phyloP scores from a whole-genome alignment of 371 early-diverging fungal genomes.

The Phascolomyces articulosus region DNA sequence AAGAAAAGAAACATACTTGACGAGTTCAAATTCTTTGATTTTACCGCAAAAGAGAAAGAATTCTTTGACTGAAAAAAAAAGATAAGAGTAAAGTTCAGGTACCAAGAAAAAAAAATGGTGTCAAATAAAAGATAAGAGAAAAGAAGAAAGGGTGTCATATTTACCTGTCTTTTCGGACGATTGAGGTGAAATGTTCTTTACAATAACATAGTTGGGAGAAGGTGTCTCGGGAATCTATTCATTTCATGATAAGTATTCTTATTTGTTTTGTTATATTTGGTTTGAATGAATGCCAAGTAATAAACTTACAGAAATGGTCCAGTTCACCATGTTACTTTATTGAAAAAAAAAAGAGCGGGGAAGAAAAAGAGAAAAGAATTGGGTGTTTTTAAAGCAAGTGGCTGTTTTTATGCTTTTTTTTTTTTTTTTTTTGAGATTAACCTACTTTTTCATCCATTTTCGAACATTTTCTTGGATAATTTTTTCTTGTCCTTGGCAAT shows the following conservation, averaged over 20 bases:
- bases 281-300: background rate
- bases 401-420: background rate
- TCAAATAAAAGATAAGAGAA: background rate
- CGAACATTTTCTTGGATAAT: background rate
- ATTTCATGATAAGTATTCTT: background rate
- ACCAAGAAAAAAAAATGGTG: background rate
- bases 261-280: background rate
- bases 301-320: background rate
- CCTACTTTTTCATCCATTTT: background rate
- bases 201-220: slow-evolving; percentile 56
- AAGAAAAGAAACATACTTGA: slow-evolving; percentile 43
- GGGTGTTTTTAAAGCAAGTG: background rate
- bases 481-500: slow-evolving; percentile 1
- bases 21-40: slow-evolving; percentile 64
- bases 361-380: background rate
- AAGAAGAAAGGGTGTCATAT: too few relatives aligned
- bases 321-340: background rate
- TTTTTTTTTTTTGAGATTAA: background rate
- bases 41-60: slow-evolving; percentile 75
- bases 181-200: slow-evolving; percentile 58
- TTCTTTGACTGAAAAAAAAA: slow-evolving; percentile 51
- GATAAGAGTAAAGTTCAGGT: too few relatives aligned
- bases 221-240: slow-evolving; percentile 57
- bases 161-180: slow-evolving; percentile 59
- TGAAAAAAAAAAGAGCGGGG: background rate